A percentile compares a stretch with the other conserved stretches of the same genome.
These are phyloP conservation scores for Silene noctiflora DNA, from an alignment of 179 eudicot species.

Conservation along the genomic window DNA sequence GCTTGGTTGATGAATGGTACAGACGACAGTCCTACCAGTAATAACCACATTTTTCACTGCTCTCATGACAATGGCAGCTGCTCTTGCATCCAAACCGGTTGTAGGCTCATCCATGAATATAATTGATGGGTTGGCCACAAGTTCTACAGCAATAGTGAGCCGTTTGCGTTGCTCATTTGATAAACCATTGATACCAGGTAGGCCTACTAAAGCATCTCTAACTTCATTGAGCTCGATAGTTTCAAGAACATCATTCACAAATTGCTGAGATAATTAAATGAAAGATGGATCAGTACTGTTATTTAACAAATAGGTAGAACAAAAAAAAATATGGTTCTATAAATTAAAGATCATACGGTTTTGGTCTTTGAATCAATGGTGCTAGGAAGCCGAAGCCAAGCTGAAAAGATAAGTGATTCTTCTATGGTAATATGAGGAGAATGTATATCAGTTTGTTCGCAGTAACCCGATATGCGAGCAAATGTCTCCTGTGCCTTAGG, in stretches of 20 bases:
- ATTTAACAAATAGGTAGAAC: neutral
- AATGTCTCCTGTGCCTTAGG: slow-evolving; percentile 70
- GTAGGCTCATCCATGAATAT: slow-evolving; percentile 96
- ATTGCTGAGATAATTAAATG: slow-evolving; percentile 37
- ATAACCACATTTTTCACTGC: slow-evolving; percentile 72
- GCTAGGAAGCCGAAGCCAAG: slow-evolving; percentile 71
- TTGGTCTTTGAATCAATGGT: slow-evolving; percentile 48
- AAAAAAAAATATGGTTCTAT: neutral
- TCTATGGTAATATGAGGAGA: slow-evolving; percentile 75
- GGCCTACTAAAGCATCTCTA: slow-evolving; percentile 64
- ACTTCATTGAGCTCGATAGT: slow-evolving; percentile 68
- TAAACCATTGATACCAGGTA: slow-evolving; percentile 65
- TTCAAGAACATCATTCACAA: slow-evolving; percentile 69
- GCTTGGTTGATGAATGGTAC: slow-evolving; percentile 94
- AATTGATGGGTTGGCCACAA: slow-evolving; percentile 91
- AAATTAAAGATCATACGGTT: slow-evolving; percentile 37
- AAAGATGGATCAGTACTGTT: neutral
- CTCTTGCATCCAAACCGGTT: slow-evolving; percentile 87
- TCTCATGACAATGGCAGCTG: slow-evolving; percentile 90
- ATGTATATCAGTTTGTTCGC: slow-evolving; percentile 80
- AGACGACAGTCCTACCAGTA: slow-evolving; percentile 83
- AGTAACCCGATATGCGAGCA: slow-evolving; percentile 75
- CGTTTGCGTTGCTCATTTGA: slow-evolving; percentile 86
- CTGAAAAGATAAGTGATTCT: slow-evolving; percentile 69
- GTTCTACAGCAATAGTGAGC: slow-evolving; percentile 87